phyloP scores from a whole-genome alignment of 2,329 filamentous ascomycete genomes.

The Exophiala phaeomuriformis region DNA sequence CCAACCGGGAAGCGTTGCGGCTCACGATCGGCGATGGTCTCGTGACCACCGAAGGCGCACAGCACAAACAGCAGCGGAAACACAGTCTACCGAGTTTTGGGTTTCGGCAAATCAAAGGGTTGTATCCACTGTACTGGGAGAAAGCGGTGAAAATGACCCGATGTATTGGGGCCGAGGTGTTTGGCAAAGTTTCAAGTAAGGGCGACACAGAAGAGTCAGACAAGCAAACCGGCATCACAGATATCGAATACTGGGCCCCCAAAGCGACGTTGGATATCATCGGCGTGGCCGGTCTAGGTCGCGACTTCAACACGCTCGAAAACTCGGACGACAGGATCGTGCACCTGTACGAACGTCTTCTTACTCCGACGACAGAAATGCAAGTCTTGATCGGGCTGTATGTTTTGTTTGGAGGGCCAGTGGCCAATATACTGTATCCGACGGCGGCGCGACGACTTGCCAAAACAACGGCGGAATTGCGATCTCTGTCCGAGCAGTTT shows the following conservation, averaged over 20 bases:
- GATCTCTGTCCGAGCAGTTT: conserved; percentile 35
- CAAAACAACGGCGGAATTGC: conserved; percentile 34
- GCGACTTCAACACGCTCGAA: conserved; percentile 61
- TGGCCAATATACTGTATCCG: conserved; percentile 34
- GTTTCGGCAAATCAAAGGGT: conserved; percentile 72
- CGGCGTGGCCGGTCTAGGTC: conserved; percentile 61
- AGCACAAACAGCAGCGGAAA: conserved; percentile 71
- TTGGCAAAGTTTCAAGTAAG: conserved; percentile 28
- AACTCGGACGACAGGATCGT: conserved; percentile 54
- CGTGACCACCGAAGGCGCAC: conserved; percentile 78
- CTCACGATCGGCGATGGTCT: conserved; percentile 37
- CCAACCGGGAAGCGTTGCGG: conserved; percentile 37
- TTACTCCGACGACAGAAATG: conserved; percentile 46
- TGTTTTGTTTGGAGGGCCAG: conserved; percentile 46
- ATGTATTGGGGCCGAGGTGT: conserved; percentile 45
- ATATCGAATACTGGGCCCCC: conserved; percentile 51
- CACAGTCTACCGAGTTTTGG: conserved; percentile 73
- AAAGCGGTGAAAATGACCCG: conserved; percentile 63
- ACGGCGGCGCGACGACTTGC: conserved; percentile 29
- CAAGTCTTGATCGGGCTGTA: conserved; percentile 54
- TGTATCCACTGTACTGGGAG: conserved; percentile 78
- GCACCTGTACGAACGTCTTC: conserved; percentile 49
- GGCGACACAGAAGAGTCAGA: conserved; percentile 15
- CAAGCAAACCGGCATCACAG: conserved; percentile 34
- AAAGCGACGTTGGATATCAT: conserved; percentile 63